Evolutionary conservation across 1,139 yeast genomes (phyloP), one percentile per base, ranked within the genome.

Genomic region (Sugiyamaella japonica): DNA sequence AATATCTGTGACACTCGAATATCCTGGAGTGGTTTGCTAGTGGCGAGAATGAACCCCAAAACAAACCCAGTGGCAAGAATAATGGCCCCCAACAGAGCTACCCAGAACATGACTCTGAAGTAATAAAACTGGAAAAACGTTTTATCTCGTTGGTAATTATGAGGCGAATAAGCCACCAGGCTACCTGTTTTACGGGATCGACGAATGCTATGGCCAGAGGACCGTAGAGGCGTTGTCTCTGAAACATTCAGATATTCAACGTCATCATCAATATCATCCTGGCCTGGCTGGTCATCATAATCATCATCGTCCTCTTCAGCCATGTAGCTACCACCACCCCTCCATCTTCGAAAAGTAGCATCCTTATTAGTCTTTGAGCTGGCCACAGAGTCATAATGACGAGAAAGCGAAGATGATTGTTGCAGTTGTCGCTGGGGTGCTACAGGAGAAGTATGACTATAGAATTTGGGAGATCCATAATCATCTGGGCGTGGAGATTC

Each of bases 1-100:
- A 81, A 82, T 50, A 91, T 76, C 12, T 82, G 74, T 1, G 75
- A 70, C 10, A 90, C 80, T 28, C 80, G 73, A 29, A 89, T 86
- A 59, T 81, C 77, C 54, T 86, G 83, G 58, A 93, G 75, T 55
- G 93, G 97, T 65, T 89, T 90, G 16, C 91, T 85, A 1, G 96
- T 85, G 0, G 97, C 97, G 54, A 91, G 74, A 4, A 89, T 74
- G 66, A 91, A 89, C 0, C 97, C 98, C 67, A 86, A 77, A 6
- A 86, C 74, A 66, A 89, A 90, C 1, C 97, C 97, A 34, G 86
- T 56, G 6, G 63, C 63, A 37, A 72, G 60, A 16, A 72, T 57
- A 40, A 65, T 50, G 32, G 68, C 54, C 4, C 67, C 58, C 8
- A 63, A 56, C 13, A 70, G 53, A 20, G 63, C 56, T 32, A 63